Conservation (phyloP, 2,329 filamentous ascomycete species). For the Cyanodermella asteris region DNA sequence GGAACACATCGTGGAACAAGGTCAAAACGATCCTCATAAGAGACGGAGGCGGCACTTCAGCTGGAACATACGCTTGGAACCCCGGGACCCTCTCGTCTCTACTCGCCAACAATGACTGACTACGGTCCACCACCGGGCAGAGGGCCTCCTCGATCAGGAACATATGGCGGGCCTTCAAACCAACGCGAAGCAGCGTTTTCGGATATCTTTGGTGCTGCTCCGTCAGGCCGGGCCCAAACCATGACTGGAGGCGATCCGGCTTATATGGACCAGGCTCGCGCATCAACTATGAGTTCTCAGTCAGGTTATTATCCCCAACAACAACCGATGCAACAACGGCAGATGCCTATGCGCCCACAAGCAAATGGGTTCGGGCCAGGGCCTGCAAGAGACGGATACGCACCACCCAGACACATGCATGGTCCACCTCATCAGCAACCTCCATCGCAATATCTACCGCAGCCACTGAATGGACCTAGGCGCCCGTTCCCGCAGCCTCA, state of each 20-base stretch:
- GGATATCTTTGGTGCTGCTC: slow-evolving; percentile 79
- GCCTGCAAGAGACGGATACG: slow-evolving; percentile 18
- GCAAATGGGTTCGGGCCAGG: slow-evolving; percentile 21
- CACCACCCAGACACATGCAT: slow-evolving; percentile 16
- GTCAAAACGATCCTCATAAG: too few relatives aligned
- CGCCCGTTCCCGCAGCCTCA: slow-evolving; percentile 52
- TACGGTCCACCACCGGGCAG: slow-evolving; percentile 40
- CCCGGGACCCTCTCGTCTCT: too few relatives aligned
- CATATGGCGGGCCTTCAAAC: too few relatives aligned
- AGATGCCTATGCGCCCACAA: slow-evolving; percentile 21
- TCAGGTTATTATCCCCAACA: too few relatives aligned
- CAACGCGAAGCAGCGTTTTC: slow-evolving; percentile 90
- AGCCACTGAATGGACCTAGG: slow-evolving; percentile 39
- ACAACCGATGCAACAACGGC: too few relatives aligned
- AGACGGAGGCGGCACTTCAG: too few relatives aligned
- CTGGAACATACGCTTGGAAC: too few relatives aligned
- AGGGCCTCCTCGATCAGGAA: too few relatives aligned
- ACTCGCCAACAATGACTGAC: slow-evolving; percentile 43
- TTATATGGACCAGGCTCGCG: too few relatives aligned
- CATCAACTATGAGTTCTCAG: too few relatives aligned
- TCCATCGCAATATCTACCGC: slow-evolving; percentile 36
- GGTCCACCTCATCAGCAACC: slow-evolving; percentile 20
- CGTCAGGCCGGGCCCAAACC: slow-evolving; percentile 76
- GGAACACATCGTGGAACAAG: too few relatives aligned
- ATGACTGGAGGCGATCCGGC: too few relatives aligned